phyloP scores from a whole-genome alignment of 805 yeast species.

The Komagataella mondaviorum region DNA sequence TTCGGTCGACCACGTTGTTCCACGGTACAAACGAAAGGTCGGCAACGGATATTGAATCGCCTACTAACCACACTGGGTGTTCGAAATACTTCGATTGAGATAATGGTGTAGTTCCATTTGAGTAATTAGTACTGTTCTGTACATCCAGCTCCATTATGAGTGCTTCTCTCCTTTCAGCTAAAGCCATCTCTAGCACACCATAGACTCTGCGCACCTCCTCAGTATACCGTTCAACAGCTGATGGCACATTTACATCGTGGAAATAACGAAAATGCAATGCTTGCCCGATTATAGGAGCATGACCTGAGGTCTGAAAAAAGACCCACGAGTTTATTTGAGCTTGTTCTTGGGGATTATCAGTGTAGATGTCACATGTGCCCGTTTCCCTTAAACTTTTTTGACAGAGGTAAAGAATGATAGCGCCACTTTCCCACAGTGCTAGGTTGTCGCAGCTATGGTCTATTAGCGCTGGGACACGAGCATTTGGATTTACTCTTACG shows the following conservation, averaged over 20 bases:
- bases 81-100: conserved; percentile 80
- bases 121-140: conserved; percentile 78
- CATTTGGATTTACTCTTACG: conserved; percentile 89
- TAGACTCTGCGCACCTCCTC: conserved; percentile 90
- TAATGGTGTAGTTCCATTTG: conserved; percentile 79
- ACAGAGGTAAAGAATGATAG: conserved; percentile 74
- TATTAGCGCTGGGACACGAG: conserved; percentile 87
- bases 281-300: conserved; percentile 98
- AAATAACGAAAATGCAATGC: conserved; percentile 89
- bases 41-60: conserved; percentile 73
- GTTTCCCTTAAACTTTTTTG: conserved; percentile 49
- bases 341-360: conserved; percentile 66
- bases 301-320: conserved; percentile 92
- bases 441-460: conserved; percentile 76
- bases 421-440: conserved; percentile 91
- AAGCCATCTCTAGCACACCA: conserved; percentile 89
- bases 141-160: conserved; percentile 79
- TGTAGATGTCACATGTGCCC: conserved; percentile 60
- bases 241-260: conserved; percentile 73
- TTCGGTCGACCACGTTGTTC: conserved; percentile 90
- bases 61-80: conserved; percentile 91
- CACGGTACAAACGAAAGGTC: conserved; percentile 91
- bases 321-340: conserved; percentile 81
- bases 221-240: conserved; percentile 82
- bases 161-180: conserved; percentile 87